These are phyloP conservation scores for Salmacisia buchloeana DNA, from an alignment of 1,284 basidiomycete species.

Conservation along the genomic window DNA sequence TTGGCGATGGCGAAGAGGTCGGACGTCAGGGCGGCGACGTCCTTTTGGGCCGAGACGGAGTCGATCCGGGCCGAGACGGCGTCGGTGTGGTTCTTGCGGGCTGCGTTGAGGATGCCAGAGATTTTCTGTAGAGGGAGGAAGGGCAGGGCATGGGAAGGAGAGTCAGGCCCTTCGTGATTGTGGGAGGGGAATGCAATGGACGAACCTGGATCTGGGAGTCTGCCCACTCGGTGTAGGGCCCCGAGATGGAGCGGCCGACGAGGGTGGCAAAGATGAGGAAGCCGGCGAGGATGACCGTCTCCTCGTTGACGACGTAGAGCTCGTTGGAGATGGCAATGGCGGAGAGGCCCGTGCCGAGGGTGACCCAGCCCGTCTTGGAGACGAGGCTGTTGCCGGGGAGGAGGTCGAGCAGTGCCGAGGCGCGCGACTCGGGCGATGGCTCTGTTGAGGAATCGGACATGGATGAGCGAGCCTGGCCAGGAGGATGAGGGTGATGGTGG, in stretches of 20 bases:
- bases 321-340: constrained; percentile 95
- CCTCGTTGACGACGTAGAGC: constrained; percentile 92
- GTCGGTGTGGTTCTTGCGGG: constrained; percentile 83
- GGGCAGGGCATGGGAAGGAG: not conserved
- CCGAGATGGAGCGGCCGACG: constrained; percentile 71
- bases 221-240: constrained; percentile 91
- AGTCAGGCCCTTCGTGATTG: not conserved
- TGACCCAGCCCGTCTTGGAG: constrained; percentile 84
- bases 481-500: not conserved
- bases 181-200: not conserved
- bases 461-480: not conserved
- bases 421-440: constrained; percentile 70
- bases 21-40: constrained; percentile 83
- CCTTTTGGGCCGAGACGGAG: constrained; percentile 85
- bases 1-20: constrained; percentile 88
- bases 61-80: constrained; percentile 89
- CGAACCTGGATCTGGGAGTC: constrained; percentile 50
- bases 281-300: constrained; percentile 62
- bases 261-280: constrained; percentile 74
- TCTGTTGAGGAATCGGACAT: constrained; percentile 13
- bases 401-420: constrained; percentile 81
- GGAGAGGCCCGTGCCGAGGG: constrained; percentile 81
- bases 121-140: constrained; percentile 58
- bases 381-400: constrained; percentile 86
- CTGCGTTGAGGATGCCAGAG: constrained; percentile 71